Evolutionary conservation across 148 eudicot genomes (phyloP).

Genomic region (Rheum nobile): DNA sequence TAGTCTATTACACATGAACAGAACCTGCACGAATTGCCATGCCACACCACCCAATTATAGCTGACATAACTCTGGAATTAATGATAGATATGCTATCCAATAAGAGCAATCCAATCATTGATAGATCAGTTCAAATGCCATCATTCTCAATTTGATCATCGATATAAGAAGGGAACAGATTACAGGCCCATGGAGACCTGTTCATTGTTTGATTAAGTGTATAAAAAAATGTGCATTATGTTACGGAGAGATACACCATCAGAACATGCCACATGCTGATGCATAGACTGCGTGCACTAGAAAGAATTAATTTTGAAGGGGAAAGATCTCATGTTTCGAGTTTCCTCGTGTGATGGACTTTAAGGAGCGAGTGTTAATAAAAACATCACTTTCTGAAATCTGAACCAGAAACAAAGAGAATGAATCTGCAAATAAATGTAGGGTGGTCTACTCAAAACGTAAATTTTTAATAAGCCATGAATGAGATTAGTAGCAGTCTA

Average conservation of each 20-base stretch:
- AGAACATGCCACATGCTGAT: not conserved
- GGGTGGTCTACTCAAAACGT: too few species aligned
- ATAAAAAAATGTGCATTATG: not conserved
- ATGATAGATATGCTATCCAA: not conserved
- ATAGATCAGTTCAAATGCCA: not conserved
- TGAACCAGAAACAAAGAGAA: not conserved
- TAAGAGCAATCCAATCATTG: too few species aligned
- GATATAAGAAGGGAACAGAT: not conserved
- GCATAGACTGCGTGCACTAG: not conserved
- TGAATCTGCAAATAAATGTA: not conserved
- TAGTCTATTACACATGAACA: not conserved
- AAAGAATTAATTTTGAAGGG: not conserved
- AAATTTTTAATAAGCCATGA: not conserved
- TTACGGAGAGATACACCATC: not conserved
- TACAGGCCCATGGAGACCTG: not conserved
- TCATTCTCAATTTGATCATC: too few species aligned
- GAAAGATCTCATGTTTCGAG: not conserved
- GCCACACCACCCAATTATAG: not conserved
- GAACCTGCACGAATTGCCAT: not conserved
- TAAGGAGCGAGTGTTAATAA: not conserved
- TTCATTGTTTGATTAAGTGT: not conserved
- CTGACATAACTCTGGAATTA: not conserved
- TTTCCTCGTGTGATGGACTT: not conserved
- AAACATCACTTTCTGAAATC: not conserved
- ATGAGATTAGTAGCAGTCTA: not conserved